phyloP scores from a whole-genome alignment of 768 basidiomycete genomes.

The Mycena floridula region DNA sequence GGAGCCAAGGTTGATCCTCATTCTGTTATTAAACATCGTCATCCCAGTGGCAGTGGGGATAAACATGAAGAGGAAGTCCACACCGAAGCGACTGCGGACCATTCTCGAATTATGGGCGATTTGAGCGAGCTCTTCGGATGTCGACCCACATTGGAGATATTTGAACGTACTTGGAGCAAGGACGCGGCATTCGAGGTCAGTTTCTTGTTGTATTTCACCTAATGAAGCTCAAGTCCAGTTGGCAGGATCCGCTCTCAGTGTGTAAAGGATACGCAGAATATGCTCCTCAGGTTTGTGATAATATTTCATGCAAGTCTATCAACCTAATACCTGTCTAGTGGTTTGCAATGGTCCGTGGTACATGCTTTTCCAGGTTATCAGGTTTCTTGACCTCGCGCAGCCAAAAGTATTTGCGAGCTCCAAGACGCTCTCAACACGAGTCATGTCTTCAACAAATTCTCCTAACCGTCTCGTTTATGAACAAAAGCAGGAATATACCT shows the following conservation, averaged over 20 bases:
- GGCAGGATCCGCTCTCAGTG: conserved; percentile 42
- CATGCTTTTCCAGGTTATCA: background rate
- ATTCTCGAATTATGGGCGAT: conserved; percentile 48
- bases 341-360: conserved; percentile 41
- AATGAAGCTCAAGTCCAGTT: background rate
- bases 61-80: conserved; percentile 18
- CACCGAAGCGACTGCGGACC: conserved; percentile 32
- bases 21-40: conserved; percentile 28
- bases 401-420: conserved; percentile 49
- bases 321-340: conserved; percentile 25
- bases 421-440: conserved; percentile 40
- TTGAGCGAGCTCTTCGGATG: conserved; percentile 52
- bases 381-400: conserved; percentile 24
- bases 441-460: conserved; percentile 50
- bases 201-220: background rate
- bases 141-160: conserved; percentile 44
- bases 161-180: conserved; percentile 44
- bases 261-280: conserved; percentile 46
- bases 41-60: conserved; percentile 18
- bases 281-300: conserved; percentile 42
- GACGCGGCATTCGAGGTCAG: conserved; percentile 54
- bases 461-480: conserved; percentile 58
- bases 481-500: conserved; percentile 57
- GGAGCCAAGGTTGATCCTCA: conserved; percentile 40
- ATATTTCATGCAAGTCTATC: background rate